These are phyloP conservation scores for Hericium rajendrae DNA, from an alignment of 768 basidiomycete species.

Conservation along the genomic window DNA sequence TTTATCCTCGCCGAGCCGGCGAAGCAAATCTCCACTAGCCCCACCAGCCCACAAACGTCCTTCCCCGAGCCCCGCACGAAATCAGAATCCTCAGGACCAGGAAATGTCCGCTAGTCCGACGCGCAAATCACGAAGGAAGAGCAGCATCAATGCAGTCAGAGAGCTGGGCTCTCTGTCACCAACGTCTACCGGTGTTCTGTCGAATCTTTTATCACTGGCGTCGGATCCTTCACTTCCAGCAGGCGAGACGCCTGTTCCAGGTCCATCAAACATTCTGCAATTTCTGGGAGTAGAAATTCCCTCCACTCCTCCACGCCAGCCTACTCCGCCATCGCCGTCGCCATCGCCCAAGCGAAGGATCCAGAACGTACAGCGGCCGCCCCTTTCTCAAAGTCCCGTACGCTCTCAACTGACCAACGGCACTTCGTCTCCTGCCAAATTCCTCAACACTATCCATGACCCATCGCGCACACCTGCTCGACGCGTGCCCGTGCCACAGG, in stretches of 20 bases:
- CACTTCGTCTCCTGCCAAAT: constrained; percentile 10
- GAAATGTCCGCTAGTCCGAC: background rate
- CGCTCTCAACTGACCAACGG: constrained; percentile 5
- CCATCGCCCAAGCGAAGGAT: background rate
- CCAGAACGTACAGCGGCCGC: constrained; percentile 9
- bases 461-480: constrained; percentile 11
- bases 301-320: constrained; percentile 7
- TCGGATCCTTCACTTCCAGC: background rate
- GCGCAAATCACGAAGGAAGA: background rate
- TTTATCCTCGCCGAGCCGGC: background rate
- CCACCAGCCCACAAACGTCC: background rate
- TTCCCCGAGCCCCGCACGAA: background rate
- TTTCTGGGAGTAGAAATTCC: background rate
- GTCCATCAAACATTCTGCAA: background rate
- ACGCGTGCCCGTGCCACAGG: constrained; percentile 11
- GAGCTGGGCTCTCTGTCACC: constrained; percentile 55
- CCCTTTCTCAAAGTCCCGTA: constrained; percentile 10
- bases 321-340: background rate
- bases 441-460: constrained; percentile 2
- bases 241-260: background rate
- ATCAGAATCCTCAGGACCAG: background rate
- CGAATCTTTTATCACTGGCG: constrained; percentile 1
- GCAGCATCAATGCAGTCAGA: constrained; percentile 13
- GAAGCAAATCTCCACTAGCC: background rate
- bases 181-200: constrained; percentile 35